These are phyloP conservation scores for Globisporangium recalcitrans DNA, from an alignment of 352 stramenopile species.

Conservation along the genomic window DNA sequence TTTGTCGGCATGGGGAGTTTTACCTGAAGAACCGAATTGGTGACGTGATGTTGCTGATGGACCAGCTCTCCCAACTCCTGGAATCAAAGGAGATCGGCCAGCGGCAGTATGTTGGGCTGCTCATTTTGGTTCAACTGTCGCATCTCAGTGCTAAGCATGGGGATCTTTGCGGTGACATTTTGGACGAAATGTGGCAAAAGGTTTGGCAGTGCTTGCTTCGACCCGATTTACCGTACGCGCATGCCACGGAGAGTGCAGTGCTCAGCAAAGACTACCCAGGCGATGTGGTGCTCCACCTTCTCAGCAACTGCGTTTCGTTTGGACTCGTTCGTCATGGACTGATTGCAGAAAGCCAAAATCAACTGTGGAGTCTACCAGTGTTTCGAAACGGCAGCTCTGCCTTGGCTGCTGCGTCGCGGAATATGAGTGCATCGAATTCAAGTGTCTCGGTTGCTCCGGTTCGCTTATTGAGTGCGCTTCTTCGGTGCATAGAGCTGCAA, in stretches of 20 bases:
- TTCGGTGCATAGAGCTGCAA: slow-evolving; percentile 16
- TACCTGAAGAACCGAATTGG: slow-evolving; percentile 49
- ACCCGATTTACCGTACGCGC: slow-evolving; percentile 45
- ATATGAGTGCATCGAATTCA: slow-evolving; percentile 1
- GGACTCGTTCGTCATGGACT: slow-evolving; percentile 28
- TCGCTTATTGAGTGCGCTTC: slow-evolving; percentile 16
- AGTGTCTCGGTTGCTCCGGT: slow-evolving; percentile 11
- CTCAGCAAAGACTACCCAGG: slow-evolving; percentile 38
- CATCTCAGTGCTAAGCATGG: slow-evolving; percentile 27
- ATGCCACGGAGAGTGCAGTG: slow-evolving; percentile 38
- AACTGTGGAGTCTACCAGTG: slow-evolving; percentile 43
- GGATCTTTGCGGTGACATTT: slow-evolving; percentile 25
- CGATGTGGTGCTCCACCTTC: slow-evolving; percentile 42
- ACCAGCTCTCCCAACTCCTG: slow-evolving; percentile 36
- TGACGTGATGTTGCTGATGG: slow-evolving; percentile 53
- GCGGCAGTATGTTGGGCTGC: slow-evolving; percentile 40
- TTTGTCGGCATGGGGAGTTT: slow-evolving; percentile 47
- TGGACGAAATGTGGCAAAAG: slow-evolving; percentile 40
- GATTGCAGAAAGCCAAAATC: slow-evolving; percentile 26
- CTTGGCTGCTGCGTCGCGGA: slow-evolving; percentile 7
- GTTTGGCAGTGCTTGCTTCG: slow-evolving; percentile 49
- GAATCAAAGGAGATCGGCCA: slow-evolving; percentile 46
- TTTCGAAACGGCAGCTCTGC: slow-evolving; percentile 20
- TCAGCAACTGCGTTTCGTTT: slow-evolving; percentile 44
- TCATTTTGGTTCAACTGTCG: slow-evolving; percentile 48